Evolutionary conservation across 805 yeast species (phyloP).

Genomic region (Gaillardinia entomophila): DNA sequence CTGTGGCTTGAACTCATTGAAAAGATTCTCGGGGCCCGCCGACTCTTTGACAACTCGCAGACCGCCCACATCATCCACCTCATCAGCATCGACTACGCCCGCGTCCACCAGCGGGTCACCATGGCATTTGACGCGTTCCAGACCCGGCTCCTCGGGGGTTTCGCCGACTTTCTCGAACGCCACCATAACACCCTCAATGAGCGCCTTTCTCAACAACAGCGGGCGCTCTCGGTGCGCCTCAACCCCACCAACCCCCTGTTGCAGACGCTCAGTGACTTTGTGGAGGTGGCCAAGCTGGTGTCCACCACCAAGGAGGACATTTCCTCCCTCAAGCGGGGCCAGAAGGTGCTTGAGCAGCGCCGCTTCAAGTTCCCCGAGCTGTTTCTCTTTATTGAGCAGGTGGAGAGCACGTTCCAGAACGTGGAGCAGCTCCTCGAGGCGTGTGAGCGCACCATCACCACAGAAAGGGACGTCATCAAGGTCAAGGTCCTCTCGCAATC

Average conservation of each 20-base stretch:
- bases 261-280: neutral
- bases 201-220: neutral
- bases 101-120: slow-evolving; percentile 47
- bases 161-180: slow-evolving; percentile 32
- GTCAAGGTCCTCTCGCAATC: slow-evolving; percentile 39
- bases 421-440: slow-evolving; percentile 31
- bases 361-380: slow-evolving; percentile 43
- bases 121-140: slow-evolving; percentile 60
- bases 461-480: slow-evolving; percentile 36
- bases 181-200: slow-evolving; percentile 22
- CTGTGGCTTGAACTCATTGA: slow-evolving; percentile 46
- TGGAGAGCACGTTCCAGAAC: slow-evolving; percentile 43
- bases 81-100: slow-evolving; percentile 39
- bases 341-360: slow-evolving; percentile 34
- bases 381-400: slow-evolving; percentile 62
- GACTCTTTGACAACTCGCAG: slow-evolving; percentile 47
- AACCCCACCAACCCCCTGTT: neutral
- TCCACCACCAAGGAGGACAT: neutral
- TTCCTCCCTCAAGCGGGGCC: slow-evolving; percentile 14
- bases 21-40: slow-evolving; percentile 38
- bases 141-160: slow-evolving; percentile 32
- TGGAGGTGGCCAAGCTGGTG: neutral
- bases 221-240: neutral
- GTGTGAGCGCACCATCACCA: slow-evolving; percentile 32
- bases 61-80: slow-evolving; percentile 32